These are phyloP conservation scores for Quercus alba DNA, from an alignment of 306 rosid genomes.

Conservation along the genomic window DNA sequence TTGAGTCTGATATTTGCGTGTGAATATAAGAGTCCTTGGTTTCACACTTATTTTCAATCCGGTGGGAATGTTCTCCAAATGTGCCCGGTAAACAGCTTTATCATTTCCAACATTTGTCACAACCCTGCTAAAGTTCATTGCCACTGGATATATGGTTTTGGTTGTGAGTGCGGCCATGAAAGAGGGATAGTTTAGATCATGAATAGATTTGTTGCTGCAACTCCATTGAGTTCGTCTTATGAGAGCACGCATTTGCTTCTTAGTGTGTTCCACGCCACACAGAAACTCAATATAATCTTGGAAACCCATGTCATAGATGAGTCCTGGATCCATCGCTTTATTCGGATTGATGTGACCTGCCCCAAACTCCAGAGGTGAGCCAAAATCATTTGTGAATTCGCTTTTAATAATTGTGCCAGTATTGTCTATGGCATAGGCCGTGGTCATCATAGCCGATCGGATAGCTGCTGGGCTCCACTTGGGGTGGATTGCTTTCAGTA, in stretches of 20 bases:
- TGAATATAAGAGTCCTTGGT: no score
- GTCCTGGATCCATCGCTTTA: not conserved
- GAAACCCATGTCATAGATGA: not conserved
- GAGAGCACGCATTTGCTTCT: not conserved
- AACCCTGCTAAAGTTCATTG: constrained; percentile 6
- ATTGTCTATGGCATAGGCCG: constrained; percentile 3
- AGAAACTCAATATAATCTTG: constrained; percentile 21
- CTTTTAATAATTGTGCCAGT: not conserved
- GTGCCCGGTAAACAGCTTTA: no score
- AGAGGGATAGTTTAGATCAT: constrained; percentile 16
- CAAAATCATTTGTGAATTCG: not conserved
- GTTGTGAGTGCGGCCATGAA: not conserved
- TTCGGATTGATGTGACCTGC: constrained; percentile 13
- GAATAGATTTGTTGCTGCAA: not conserved
- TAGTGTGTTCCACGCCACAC: not conserved
- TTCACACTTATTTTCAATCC: no score
- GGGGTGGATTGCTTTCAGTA: no score
- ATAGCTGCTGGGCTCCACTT: no score
- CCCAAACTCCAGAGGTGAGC: constrained; percentile 9
- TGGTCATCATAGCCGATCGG: constrained; percentile 6
- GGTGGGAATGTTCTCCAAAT: no score
- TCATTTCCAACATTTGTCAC: constrained; percentile 3
- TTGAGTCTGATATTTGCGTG: no score
- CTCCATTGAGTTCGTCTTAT: not conserved
- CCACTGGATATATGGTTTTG: not conserved